These are phyloP conservation scores for Pterocarpus santalinus DNA, from an alignment of 306 rosid species.

Conservation along the genomic window DNA sequence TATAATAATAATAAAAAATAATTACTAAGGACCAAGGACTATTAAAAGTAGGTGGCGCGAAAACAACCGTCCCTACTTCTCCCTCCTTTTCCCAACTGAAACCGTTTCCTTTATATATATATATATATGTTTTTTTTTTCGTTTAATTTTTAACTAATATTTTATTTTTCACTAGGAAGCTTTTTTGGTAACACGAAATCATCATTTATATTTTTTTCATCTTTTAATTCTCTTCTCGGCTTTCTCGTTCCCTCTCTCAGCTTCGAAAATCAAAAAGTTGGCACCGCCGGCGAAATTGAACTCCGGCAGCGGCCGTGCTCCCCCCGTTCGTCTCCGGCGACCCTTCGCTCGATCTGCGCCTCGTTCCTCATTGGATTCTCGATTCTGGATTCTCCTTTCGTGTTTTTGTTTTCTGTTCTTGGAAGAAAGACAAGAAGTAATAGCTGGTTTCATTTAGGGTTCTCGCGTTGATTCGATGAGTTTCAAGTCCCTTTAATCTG, in stretches of 20 bases:
- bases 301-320: constrained; percentile 36
- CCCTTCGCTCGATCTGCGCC: not conserved
- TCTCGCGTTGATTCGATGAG: constrained; percentile 32
- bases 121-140: not conserved
- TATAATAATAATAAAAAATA: not conserved
- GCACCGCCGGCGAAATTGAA: constrained; percentile 46
- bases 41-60: constrained; percentile 77
- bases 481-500: constrained; percentile 6
- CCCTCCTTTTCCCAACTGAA: constrained; percentile 57
- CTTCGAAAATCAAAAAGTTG: constrained; percentile 41
- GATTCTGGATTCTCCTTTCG: constrained; percentile 23
- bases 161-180: constrained; percentile 12
- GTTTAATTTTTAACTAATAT: constrained; percentile 7
- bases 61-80: constrained; percentile 54
- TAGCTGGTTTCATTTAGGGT: constrained; percentile 13
- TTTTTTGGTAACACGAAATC: constrained; percentile 16
- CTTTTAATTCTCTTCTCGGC: constrained; percentile 31
- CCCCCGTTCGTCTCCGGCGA: not conserved
- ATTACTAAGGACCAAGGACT: not conserved
- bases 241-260: constrained; percentile 30
- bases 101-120: constrained; percentile 52
- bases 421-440: constrained; percentile 20
- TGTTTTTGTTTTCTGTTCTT: not conserved
- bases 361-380: constrained; percentile 30
- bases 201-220: not conserved